Conservation (phyloP, 352 stramenopile genomes). For the Peronospora farinosa region DNA sequence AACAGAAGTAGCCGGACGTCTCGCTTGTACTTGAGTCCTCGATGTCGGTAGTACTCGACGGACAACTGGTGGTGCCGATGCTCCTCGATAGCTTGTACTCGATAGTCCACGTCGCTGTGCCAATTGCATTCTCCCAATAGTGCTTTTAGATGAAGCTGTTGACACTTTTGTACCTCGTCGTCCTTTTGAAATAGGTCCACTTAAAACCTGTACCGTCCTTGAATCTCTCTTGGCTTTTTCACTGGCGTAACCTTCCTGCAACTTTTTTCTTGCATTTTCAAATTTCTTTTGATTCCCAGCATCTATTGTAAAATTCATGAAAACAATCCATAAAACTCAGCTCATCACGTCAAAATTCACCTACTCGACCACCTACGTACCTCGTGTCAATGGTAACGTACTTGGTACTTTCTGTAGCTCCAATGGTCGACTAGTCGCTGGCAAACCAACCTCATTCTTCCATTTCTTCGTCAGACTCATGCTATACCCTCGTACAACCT, state of each 20-base stretch:
- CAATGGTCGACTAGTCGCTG: constrained; percentile 7
- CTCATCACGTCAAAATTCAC: too few relatives aligned
- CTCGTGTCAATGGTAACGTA: constrained; percentile 26
- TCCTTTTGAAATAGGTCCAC: constrained; percentile 44
- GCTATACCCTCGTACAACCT: constrained; percentile 76
- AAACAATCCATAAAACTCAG: neutral
- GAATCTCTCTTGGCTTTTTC: constrained; percentile 67
- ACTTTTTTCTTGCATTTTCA: constrained; percentile 60
- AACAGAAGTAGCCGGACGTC: constrained; percentile 15
- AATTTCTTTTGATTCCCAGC: constrained; percentile 38
- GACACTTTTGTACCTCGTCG: constrained; percentile 60
- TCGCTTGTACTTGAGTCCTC: constrained; percentile 16
- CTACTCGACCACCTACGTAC: constrained; percentile 11
- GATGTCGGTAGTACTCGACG: constrained; percentile 23
- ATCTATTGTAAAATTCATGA: constrained; percentile 6
- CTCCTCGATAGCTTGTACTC: constrained; percentile 12
- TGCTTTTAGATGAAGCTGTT: constrained; percentile 48
- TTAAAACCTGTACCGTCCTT: constrained; percentile 69
- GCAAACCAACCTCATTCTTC: constrained; percentile 65
- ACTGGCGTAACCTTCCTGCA: constrained; percentile 71
- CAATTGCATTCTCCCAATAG: constrained; percentile 34
- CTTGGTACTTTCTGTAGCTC: constrained; percentile 18
- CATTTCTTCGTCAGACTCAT: constrained; percentile 78
- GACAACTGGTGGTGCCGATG: constrained; percentile 27
- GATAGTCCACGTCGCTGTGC: constrained; percentile 31